Base-by-base conservation (phyloP, 2,329 filamentous ascomycete species). In the Monilinia aucupariae region DNA sequence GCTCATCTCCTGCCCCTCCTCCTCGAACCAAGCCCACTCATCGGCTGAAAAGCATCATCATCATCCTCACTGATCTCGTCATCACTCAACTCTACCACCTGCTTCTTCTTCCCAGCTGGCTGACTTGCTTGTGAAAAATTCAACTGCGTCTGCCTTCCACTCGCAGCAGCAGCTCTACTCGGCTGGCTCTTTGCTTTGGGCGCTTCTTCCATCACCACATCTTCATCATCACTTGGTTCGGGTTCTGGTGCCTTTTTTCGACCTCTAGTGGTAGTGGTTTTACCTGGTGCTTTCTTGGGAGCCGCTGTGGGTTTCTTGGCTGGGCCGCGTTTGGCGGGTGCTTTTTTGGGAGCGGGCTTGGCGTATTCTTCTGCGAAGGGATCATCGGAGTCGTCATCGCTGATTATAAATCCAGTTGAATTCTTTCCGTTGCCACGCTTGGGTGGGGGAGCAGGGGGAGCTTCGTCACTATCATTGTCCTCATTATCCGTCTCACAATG, bases 51-150 rank as follows among this genome's bases (percentile, higher is more conserved):
- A 0, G 79, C 79, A 72, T 85, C 82, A 50, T 85, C 60, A 56
- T 49, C 51, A 43, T 55, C 54, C 22, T 85, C 83, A 0, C 81
- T 84, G 51, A 88, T 85, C 72, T 86, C 85, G 70, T 88, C 85
- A 64, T 86, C 84, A 65, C 85, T 87, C 61, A 87, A 81, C 70
- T 86, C 83, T n/a, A 78, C 77, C 45, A 79, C 77, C 41, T 67
- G 27, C n/a, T 58, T 58, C 20, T 58, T 56, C 10, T 25, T 56
- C n/a, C 39, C 53, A 3, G 27, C 27, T 20, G 27, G 52, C 34
- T 62, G 60, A 62, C 60, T 62, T n/a, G 74, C 71, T 9, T 75
- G 73, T 3, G 76, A 74, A 76, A 84, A 84, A 64, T 75, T 81
- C 30, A 83, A 72, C 49, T 74, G 82, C 1, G 80, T 80, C 72